phyloP scores from a whole-genome alignment of 192 early-diverging fungal species.

The Podila minutissima region DNA sequence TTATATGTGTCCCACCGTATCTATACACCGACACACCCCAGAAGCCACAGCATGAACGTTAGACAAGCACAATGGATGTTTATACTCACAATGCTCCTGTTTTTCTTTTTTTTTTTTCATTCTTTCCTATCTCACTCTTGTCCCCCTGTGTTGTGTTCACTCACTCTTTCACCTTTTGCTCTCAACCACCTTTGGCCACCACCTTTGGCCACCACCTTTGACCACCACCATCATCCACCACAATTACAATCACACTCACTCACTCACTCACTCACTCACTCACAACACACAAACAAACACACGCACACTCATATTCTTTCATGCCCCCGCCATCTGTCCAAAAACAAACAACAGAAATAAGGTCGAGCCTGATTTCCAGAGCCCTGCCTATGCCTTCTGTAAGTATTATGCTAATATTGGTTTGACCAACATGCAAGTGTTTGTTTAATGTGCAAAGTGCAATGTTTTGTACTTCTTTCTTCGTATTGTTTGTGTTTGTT shows the following conservation, averaged over 20 bases:
- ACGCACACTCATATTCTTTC: background rate
- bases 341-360: constrained; percentile 17
- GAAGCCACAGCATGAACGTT: too few relatives aligned
- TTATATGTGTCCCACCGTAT: too few relatives aligned
- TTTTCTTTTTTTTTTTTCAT: background rate
- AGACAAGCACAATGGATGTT: too few relatives aligned
- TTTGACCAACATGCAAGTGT: too few relatives aligned
- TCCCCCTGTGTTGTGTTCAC: background rate
- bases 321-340: background rate
- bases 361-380: constrained; percentile 12
- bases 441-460: too few relatives aligned
- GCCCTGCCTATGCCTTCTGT: constrained; percentile 30
- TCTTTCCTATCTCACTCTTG: background rate
- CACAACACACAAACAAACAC: background rate
- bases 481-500: background rate
- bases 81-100: too few relatives aligned
- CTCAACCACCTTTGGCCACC: background rate
- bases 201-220: too few relatives aligned
- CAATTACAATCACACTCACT: background rate
- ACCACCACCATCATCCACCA: background rate
- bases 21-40: too few relatives aligned
- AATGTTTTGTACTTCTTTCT: background rate
- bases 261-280: background rate
- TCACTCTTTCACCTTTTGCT: background rate
- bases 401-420: constrained; percentile 6